Evolutionary conservation across 2,329 filamentous ascomycete genomes (phyloP).

Genomic region (Pyrenophora seminiperda): DNA sequence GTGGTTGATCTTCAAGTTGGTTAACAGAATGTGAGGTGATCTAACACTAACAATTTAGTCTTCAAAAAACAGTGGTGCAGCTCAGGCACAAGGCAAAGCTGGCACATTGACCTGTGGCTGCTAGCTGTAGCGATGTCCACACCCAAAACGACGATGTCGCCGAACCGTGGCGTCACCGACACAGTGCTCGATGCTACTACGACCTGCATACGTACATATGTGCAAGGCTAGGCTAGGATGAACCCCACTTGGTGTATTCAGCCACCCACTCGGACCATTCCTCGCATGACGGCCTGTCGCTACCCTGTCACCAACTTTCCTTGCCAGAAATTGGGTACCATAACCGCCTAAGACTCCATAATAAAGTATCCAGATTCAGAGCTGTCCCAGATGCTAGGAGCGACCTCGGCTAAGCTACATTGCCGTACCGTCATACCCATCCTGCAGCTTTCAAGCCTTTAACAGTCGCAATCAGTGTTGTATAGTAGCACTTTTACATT

Average conservation of each 20-base stretch:
- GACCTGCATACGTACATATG: slow-evolving; percentile 21
- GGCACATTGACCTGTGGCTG: slow-evolving; percentile 19
- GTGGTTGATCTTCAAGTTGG: background rate
- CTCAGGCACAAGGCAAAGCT: slow-evolving; percentile 15
- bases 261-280: slow-evolving; percentile 27
- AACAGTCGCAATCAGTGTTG: slow-evolving; percentile 6
- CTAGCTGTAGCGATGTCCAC: slow-evolving; percentile 11
- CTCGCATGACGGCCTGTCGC: slow-evolving; percentile 5
- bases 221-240: slow-evolving; percentile 10
- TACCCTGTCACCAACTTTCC: slow-evolving; percentile 8
- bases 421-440: slow-evolving; percentile 6
- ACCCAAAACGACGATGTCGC: slow-evolving; percentile 26
- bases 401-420: slow-evolving; percentile 36
- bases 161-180: slow-evolving; percentile 21
- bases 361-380: slow-evolving; percentile 18
- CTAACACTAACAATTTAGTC: slow-evolving; percentile 8
- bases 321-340: slow-evolving; percentile 16
- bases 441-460: slow-evolving; percentile 17
- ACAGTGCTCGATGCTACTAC: slow-evolving; percentile 17
- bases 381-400: slow-evolving; percentile 12
- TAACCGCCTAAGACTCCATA: slow-evolving; percentile 35
- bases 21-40: slow-evolving; percentile 6
- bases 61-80: slow-evolving; percentile 8
- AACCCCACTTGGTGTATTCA: slow-evolving; percentile 34
- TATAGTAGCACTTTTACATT: slow-evolving; percentile 9